Base-by-base conservation (phyloP, 1,284 basidiomycete genomes). In the Rhodotorula sp. region DNA sequence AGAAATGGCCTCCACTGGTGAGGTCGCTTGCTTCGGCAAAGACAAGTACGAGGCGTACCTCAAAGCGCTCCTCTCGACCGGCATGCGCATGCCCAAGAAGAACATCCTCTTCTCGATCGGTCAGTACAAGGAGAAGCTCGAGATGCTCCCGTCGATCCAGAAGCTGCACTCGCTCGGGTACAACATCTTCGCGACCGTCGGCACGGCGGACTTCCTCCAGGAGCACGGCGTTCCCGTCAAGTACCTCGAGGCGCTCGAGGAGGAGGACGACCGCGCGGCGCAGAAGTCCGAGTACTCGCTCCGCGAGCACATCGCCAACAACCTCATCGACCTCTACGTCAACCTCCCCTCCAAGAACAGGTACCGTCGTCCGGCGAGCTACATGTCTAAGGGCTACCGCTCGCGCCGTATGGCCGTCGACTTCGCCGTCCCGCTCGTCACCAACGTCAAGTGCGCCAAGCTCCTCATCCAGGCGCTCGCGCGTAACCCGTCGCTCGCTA, bases 1-100 rank as follows among this genome's bases (percentile, higher is more conserved):
- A 72, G 96, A 99, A 85, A 99, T 99, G 96, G 96, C 96, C 27
- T 98, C 96, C n/a, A 99, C 96, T 1, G 96, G 96, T 76, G 96
- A 99, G 82, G 96, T 99, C 41, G 97, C 97, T 51, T 98, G 96
- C 83, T 99, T 99, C 82, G 96, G 97, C 39, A 89, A 87, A 78
- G 91, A 99, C 85, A 97, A 96, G 84, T 98, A 97, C 82, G 96
- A 99, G 82, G 96, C 96, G 12, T 99, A 99, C 82, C 86, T 98
- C 80, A 98, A 98, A 84, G 94, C 93, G 7, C 86, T 98, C 76
- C 92, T 99, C 77, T 96, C 96, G 37, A 97, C 96, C 5, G 95
- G 96, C 48, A 97, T 98, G 79, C 87, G 90, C 51, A 89, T 89
- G 2, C 97, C 96, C 50, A 94, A 96, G 86, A 94, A 96, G 86